These are phyloP conservation scores for Lathyrus tuberosus DNA, from an alignment of 306 rosid species.

Conservation along the genomic window DNA sequence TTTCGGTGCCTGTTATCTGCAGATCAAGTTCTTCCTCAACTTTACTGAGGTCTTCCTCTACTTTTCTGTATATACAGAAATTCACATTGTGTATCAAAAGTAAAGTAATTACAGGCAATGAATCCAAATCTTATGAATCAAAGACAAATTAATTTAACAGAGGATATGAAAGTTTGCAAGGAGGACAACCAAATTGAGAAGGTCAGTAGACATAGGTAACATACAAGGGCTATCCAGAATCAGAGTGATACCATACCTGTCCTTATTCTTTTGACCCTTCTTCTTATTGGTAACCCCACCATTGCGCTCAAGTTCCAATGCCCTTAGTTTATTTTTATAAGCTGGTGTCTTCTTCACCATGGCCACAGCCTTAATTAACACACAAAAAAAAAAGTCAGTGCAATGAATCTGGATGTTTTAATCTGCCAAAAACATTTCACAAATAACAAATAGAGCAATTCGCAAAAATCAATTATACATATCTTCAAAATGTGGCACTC, in stretches of 20 bases:
- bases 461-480: constrained; percentile 19
- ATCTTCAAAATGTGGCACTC: constrained; percentile 5
- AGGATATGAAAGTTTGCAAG: constrained; percentile 23
- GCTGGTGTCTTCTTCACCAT: constrained; percentile 99
- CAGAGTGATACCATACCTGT: constrained; percentile 57
- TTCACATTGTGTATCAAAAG: constrained; percentile 22
- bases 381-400: constrained; percentile 30
- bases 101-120: constrained; percentile 13
- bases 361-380: constrained; percentile 76
- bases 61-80: constrained; percentile 55
- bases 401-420: constrained; percentile 16
- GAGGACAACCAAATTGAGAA: constrained; percentile 28
- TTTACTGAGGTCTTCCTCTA: constrained; percentile 76
- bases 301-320: constrained; percentile 89
- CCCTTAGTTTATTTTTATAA: constrained; percentile 83
- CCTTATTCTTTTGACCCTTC: constrained; percentile 76
- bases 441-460: constrained; percentile 22
- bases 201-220: constrained; percentile 26
- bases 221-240: constrained; percentile 30
- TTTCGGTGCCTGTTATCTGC: constrained; percentile 89
- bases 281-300: constrained; percentile 84
- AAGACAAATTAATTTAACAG: constrained; percentile 20
- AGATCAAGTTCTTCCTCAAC: constrained; percentile 66
- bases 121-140: constrained; percentile 24
- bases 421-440: constrained; percentile 18